Evolutionary conservation across 192 early-diverging fungal species (phyloP).

Genomic region (Coemansia sp.): DNA sequence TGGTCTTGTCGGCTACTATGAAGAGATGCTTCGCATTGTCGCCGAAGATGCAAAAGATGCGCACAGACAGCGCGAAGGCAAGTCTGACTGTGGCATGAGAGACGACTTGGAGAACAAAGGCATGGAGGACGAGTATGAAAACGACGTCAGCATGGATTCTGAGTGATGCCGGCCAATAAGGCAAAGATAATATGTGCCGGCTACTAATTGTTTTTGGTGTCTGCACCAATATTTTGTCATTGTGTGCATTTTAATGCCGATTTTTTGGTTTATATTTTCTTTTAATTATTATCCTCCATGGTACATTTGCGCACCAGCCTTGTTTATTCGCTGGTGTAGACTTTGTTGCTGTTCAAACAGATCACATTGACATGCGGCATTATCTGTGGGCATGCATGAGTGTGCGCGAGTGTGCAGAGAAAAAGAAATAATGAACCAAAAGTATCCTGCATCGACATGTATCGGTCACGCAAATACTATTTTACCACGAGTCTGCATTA

Average conservation of each 20-base stretch:
- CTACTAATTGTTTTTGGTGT: not conserved
- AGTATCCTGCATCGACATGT: too few relatives aligned
- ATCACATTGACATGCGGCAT: not conserved
- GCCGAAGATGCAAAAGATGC: conserved; percentile 13
- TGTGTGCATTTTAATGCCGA: not conserved
- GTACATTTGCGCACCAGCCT: not conserved
- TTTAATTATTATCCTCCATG: not conserved
- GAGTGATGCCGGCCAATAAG: conserved; percentile 12
- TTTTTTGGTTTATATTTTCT: not conserved
- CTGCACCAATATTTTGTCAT: not conserved
- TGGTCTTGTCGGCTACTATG: conserved; percentile 21
- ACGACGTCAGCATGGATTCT: conserved; percentile 32
- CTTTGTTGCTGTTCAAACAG: not conserved
- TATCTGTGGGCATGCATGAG: not conserved
- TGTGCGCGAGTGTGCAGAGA: too few relatives aligned
- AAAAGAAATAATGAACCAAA: too few relatives aligned
- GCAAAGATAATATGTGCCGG: not conserved
- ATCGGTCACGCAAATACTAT: too few relatives aligned
- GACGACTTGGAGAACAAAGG: not conserved
- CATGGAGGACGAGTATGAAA: conserved; percentile 9
- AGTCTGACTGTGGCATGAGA: not conserved
- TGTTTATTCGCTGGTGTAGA: not conserved
- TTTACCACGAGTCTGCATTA: too few relatives aligned
- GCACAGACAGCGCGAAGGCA: not conserved
- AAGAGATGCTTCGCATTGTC: conserved; percentile 39